Conservation (phyloP, 2,329 filamentous ascomycete species). For the Magnaporthiopsis incrustans region DNA sequence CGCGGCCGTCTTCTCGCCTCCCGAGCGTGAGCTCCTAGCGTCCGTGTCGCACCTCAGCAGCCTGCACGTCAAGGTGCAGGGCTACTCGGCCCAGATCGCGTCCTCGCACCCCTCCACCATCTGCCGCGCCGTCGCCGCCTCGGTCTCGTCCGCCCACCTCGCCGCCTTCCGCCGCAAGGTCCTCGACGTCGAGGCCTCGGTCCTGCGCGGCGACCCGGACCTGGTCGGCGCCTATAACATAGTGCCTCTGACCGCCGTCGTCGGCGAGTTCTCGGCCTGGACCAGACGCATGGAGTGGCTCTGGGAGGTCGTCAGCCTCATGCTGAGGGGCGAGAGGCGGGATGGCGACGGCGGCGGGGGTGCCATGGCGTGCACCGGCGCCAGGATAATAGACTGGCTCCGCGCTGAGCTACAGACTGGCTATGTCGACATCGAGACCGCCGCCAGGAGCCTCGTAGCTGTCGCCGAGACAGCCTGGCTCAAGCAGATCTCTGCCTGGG, state of each 20-base stretch:
- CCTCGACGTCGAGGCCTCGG: conserved; percentile 71
- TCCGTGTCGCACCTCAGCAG: conserved; percentile 71
- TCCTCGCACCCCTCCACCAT: conserved; percentile 69
- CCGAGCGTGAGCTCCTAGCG: conserved; percentile 74
- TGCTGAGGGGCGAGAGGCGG: conserved; percentile 31
- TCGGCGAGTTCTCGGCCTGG: conserved; percentile 84
- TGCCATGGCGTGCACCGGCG: conserved; percentile 48
- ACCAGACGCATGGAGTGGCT: conserved; percentile 79
- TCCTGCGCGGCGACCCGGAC: conserved; percentile 67
- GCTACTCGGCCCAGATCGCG: conserved; percentile 58
- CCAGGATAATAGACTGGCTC: conserved; percentile 68
- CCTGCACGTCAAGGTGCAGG: conserved; percentile 65
- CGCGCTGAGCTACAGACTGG: conserved; percentile 75
- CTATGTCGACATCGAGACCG: conserved; percentile 75
- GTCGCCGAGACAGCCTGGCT: conserved; percentile 87
- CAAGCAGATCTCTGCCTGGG: conserved; percentile 82
- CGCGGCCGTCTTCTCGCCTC: conserved; percentile 55
- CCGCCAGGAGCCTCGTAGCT: conserved; percentile 63
- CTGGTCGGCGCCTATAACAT: conserved; percentile 89
- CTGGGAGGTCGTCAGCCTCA: conserved; percentile 63
- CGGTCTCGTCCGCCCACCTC: conserved; percentile 68
- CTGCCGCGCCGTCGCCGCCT: conserved; percentile 77
- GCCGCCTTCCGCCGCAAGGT: conserved; percentile 76
- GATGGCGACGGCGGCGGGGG: conserved; percentile 14
- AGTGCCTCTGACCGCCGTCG: conserved; percentile 78